These are phyloP conservation scores for Raddia distichophylla DNA, from an alignment of 176 grass and related monocot genomes.

Conservation along the genomic window DNA sequence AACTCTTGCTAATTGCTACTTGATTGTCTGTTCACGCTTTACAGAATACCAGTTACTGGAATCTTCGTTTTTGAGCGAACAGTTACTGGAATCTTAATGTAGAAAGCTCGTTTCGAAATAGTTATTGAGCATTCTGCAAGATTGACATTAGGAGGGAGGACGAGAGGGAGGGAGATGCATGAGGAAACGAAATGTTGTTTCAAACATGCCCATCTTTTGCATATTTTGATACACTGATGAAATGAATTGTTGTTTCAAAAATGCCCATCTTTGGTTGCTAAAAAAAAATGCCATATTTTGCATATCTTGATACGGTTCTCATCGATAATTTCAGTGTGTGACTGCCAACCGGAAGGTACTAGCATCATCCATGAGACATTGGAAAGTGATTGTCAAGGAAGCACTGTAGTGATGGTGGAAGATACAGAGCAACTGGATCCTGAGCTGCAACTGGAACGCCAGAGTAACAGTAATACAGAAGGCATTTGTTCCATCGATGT, in stretches of 20 bases:
- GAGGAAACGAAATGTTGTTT: too few relatives aligned
- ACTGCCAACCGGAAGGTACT: constrained; percentile 29
- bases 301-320: neutral
- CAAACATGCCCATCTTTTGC: too few relatives aligned
- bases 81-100: neutral
- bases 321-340: constrained; percentile 34
- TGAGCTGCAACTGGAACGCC: constrained; percentile 26
- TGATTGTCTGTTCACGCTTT: constrained; percentile 8
- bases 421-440: constrained; percentile 19
- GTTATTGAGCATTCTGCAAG: neutral
- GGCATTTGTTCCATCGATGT: constrained; percentile 37
- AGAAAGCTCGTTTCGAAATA: constrained; percentile 14
- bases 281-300: constrained; percentile 27
- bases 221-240: neutral
- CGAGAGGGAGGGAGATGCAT: too few relatives aligned
- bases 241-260: neutral
- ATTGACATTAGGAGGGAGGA: neutral
- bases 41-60: constrained; percentile 9
- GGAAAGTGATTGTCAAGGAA: constrained; percentile 38
- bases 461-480: constrained; percentile 13
- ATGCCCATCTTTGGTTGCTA: neutral
- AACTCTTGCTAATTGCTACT: constrained; percentile 23
- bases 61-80: too few relatives aligned
- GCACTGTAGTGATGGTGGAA: constrained; percentile 24
- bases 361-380: constrained; percentile 5